Percentiles rank a stretch among this genome's conserved stretches.
phyloP scores from a whole-genome alignment of 352 stramenopile genomes.

The Nothophytophthora sp. region DNA sequence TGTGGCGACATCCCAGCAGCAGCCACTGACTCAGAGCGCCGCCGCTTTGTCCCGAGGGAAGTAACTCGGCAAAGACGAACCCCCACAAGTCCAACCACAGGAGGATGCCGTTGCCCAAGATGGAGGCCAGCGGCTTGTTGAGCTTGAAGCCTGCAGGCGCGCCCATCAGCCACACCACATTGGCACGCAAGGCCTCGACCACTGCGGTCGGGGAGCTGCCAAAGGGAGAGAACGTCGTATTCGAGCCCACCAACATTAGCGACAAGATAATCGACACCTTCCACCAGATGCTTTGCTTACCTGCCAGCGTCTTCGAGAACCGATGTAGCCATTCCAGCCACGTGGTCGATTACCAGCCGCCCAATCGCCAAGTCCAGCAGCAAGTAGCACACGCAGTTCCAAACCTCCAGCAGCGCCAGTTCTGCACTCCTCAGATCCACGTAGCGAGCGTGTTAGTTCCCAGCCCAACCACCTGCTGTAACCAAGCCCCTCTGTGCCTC shows the following conservation, averaged over 20 bases:
- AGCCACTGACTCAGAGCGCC: conserved; percentile 4
- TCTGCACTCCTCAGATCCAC: conserved; percentile 14
- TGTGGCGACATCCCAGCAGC: conserved; percentile 17
- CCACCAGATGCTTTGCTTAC: too few relatives aligned
- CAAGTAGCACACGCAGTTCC: conserved; percentile 35
- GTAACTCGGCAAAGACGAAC: conserved; percentile 43
- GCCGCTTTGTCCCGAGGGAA: neutral
- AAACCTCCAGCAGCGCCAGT: conserved; percentile 24
- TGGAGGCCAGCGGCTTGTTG: conserved; percentile 88
- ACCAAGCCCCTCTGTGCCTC: neutral
- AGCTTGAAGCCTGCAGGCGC: conserved; percentile 85
- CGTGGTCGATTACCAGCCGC: conserved; percentile 13
- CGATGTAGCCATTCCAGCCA: conserved; percentile 6
- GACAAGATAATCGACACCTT: too few relatives aligned
- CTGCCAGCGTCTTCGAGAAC: conserved; percentile 8
- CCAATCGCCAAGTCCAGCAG: conserved; percentile 34
- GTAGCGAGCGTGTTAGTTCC: neutral
- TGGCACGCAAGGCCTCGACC: conserved; percentile 43
- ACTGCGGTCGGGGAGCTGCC: conserved; percentile 32
- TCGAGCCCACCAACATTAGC: too few relatives aligned
- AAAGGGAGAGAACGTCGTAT: neutral
- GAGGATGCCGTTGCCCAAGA: conserved; percentile 84
- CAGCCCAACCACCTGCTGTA: neutral
- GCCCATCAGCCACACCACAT: conserved; percentile 80
- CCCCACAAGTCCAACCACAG: conserved; percentile 80